Evolutionary conservation across 2,329 filamentous ascomycete genomes (phyloP), one percentile per base, ranked within the genome.

Genomic region (Botrytis porri): DNA sequence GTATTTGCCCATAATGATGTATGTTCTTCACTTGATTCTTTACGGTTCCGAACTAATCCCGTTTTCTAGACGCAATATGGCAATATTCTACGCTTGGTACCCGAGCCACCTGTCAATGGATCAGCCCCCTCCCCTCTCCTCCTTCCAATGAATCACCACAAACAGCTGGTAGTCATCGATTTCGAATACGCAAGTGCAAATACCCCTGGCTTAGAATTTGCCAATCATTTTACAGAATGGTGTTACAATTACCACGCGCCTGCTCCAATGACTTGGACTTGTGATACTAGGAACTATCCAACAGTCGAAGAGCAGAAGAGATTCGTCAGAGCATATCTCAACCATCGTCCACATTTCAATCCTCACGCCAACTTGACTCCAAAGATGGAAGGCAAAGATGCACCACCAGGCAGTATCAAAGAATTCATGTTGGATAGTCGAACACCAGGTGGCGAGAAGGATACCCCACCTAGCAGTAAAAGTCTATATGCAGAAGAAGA

Each of bases 1-100:
- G 90, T 98, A 0, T 99, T 99, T 85, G 93, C 94, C n/a, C 96
- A 99, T 82, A 98, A 97, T 79, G 96, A 99, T 86, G 94, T 97
- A 83, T 84, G 92, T 83, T 20, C 67, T 12, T 22, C 45, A 59
- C 25, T 29, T 51, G 60, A 41, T 29, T 64, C 62, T 16, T 48
- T 54, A n/a, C 63, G 39, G 63, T 73, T 76, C 70, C 77, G 45
- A 61, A 67, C 70, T 72, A 25, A 72, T 43, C 41, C 9, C 14
- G 5, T 35, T 35, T 29, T 45, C 35, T 74, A 97, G 94, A 97
- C 96, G 7, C 96, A 99, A 90, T 98, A 99, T 80, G 96, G 96
- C 76, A 99, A 99, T 81, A 96, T 99, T 75, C 89, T 99, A 67
- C 93, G 95, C 54, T 82, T 91, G 67, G 84, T 85, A 4, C 88